These are phyloP conservation scores for Volvox reticuliferus DNA, from an alignment of 139 green algal species.

Conservation along the genomic window DNA sequence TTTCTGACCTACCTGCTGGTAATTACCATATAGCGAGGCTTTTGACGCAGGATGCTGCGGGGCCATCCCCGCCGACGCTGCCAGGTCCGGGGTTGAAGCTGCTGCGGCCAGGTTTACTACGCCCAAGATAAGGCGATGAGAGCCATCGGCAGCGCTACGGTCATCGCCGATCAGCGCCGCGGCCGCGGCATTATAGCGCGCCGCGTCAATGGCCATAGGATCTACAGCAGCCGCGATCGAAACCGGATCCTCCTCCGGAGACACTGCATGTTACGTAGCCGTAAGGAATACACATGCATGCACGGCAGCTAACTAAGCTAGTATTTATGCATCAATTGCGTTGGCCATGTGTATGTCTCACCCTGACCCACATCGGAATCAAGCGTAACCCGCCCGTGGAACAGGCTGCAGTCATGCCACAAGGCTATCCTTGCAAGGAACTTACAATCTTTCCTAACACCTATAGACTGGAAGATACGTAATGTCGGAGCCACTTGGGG, in stretches of 20 bases:
- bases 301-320: no score
- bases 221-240: neutral
- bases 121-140: slow-evolving; percentile 17
- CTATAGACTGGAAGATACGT: no score
- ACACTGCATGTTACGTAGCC: slow-evolving; percentile 11
- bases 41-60: slow-evolving; percentile 1
- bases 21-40: slow-evolving; percentile 33
- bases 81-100: neutral
- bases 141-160: neutral
- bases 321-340: no score
- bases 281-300: no score
- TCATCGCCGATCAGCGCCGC: neutral
- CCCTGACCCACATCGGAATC: no score
- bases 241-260: neutral
- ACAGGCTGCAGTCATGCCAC: no score
- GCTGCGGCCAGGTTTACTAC: slow-evolving; percentile 25
- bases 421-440: no score
- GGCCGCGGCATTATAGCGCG: neutral
- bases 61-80: neutral
- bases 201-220: neutral
- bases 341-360: no score
- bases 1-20: neutral
- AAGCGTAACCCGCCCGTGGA: no score
- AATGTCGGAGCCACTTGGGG: no score
- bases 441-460: no score